A percentile compares a stretch with the other conserved stretches of the same genome.
Evolutionary conservation across 1,284 basidiomycete genomes (phyloP).

Genomic region (Fomitopsis schrenkii): DNA sequence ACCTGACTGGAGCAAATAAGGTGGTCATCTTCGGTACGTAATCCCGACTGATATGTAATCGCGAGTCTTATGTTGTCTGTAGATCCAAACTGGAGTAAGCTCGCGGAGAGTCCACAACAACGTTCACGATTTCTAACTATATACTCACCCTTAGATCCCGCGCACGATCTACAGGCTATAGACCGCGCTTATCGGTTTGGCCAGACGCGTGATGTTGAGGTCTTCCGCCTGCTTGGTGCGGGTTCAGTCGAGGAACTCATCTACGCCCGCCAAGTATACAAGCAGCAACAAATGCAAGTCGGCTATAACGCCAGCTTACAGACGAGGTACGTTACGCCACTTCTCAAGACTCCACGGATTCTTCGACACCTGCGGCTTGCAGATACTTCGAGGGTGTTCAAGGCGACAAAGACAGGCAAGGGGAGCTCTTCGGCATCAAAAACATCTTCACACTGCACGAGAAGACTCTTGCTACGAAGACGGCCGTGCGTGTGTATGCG

Average conservation of each 20-base stretch:
- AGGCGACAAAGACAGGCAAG: slow-evolving; percentile 66
- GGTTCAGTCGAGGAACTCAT: slow-evolving; percentile 86
- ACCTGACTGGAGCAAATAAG: slow-evolving; percentile 76
- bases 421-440: slow-evolving; percentile 78
- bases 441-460: slow-evolving; percentile 84
- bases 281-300: slow-evolving; percentile 87
- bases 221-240: slow-evolving; percentile 80
- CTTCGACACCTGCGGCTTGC: neutral
- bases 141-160: slow-evolving; percentile 55
- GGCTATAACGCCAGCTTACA: slow-evolving; percentile 81
- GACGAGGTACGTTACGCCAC: slow-evolving; percentile 46
- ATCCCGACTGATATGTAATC: neutral
- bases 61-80: neutral
- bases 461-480: slow-evolving; percentile 66
- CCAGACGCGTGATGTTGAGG: slow-evolving; percentile 81
- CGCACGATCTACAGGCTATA: slow-evolving; percentile 85
- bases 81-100: slow-evolving; percentile 89
- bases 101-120: neutral
- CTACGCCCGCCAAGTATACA: slow-evolving; percentile 84
- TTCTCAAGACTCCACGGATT: neutral
- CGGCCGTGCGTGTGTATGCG: slow-evolving; percentile 40
- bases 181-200: slow-evolving; percentile 88
- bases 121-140: neutral
- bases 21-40: slow-evolving; percentile 79
- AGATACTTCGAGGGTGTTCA: slow-evolving; percentile 83